Base-by-base conservation (phyloP, 805 yeast species). In the Torulaspora indica region DNA sequence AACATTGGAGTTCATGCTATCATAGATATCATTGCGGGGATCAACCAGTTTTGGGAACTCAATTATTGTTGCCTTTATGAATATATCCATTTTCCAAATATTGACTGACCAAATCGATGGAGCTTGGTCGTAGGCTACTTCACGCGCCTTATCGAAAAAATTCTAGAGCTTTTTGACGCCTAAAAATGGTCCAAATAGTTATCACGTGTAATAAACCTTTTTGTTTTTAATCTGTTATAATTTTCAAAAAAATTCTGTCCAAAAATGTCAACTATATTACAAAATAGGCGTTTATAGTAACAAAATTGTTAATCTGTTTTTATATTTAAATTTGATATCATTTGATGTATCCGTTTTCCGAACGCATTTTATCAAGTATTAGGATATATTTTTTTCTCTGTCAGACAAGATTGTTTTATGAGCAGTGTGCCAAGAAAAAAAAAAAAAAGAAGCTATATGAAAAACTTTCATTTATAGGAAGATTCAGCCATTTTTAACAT, bases 111-210 rank as follows among this genome's bases (percentile, higher is more conserved):
- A 75, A 34, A 81, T 71, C 49, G 79, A 80, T 35, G 71, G 78
- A 0, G 93, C 93, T 61, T 86, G 95, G 53, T 83, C 78, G 53
- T 88, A 76, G 0, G 98, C 96, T 8, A 89, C 86, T 56, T 83
- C 87, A 46, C 98, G 76, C 0, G 98, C 95, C 15, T 76, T 70
- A 57, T 93, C 98, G 63, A 85, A 95, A 12, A 90, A 72, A 3
- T 77, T 78, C 63, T 93, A 93, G 95, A 91, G 87, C 53, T 76
- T 76, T 46, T 79, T n/a, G n/a, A n/a, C n/a, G n/a, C n/a, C n/a
- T n/a, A n/a, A n/a, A n/a, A n/a, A n/a, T n/a, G n/a, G n/a, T n/a
- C n/a, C n/a, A n/a, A n/a, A n/a, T n/a, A n/a, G n/a, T n/a, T n/a
- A n/a, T n/a, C n/a, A n/a, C n/a, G n/a, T n/a, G n/a, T n/a, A n/a